These are phyloP conservation scores for Colletotrichum nymphaeae DNA, from an alignment of 2,329 filamentous ascomycete genomes.

Conservation along the genomic window DNA sequence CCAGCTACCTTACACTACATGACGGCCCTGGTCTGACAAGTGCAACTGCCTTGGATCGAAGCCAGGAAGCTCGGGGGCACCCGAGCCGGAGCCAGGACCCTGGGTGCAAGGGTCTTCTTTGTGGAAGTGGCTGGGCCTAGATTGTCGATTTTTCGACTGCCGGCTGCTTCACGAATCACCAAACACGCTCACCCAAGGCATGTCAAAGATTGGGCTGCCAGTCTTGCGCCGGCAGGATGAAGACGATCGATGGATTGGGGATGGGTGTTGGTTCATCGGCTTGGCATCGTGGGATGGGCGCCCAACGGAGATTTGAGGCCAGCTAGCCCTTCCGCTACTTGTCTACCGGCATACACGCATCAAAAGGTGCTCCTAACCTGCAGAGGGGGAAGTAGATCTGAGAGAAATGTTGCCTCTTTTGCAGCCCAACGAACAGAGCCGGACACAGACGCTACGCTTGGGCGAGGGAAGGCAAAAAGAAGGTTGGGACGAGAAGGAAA, in stretches of 20 bases:
- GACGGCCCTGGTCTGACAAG: not conserved
- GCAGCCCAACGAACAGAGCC: slow-evolving; percentile 1
- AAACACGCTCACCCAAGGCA: not conserved
- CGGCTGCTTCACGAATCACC: not conserved
- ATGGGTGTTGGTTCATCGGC: slow-evolving; percentile 10
- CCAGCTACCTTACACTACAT: not conserved
- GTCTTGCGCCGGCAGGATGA: not conserved
- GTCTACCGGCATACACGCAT: not conserved
- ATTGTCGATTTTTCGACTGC: not conserved
- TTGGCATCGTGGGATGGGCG: slow-evolving; percentile 20
- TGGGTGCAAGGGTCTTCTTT: slow-evolving; percentile 3
- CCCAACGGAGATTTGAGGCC: slow-evolving; percentile 21
- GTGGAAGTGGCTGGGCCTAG: not conserved
- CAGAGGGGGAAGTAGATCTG: not conserved
- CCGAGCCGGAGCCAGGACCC: not conserved
- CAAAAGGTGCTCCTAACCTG: not conserved
- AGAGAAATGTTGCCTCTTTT: not conserved
- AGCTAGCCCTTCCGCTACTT: not conserved
- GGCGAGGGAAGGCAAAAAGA: not conserved
- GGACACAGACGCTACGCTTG: not conserved
- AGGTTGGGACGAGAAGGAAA: slow-evolving; percentile 30
- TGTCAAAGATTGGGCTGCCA: slow-evolving; percentile 10
- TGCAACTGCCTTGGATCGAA: slow-evolving; percentile 23
- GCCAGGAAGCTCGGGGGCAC: slow-evolving; percentile 1
- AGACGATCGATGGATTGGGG: slow-evolving; percentile 2